These are phyloP conservation scores for Chlamydomonas asymmetrica DNA, from an alignment of 139 green algal genomes.

Conservation along the genomic window DNA sequence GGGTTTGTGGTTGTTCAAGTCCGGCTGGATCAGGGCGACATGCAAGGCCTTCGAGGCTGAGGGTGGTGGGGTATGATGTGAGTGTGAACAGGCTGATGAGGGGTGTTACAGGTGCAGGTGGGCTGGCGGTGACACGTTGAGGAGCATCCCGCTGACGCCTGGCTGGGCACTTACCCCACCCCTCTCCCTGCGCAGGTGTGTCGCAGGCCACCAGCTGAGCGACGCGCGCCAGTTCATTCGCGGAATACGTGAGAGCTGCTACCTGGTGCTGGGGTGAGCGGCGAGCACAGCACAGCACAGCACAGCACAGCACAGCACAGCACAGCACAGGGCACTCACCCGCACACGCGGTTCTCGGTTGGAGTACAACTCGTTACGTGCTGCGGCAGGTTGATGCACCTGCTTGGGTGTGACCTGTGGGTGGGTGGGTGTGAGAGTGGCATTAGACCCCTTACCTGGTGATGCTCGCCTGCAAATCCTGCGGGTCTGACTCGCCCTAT, in stretches of 20 bases:
- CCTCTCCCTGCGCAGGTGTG: constrained; percentile 12
- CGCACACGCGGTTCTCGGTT: neutral
- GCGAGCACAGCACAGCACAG: too few species aligned
- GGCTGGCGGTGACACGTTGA: neutral
- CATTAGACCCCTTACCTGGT: too few species aligned
- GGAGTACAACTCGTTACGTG: constrained; percentile 12
- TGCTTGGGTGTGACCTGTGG: constrained; percentile 6
- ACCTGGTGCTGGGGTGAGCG: constrained; percentile 33
- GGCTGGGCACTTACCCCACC: neutral
- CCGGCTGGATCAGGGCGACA: too few species aligned
- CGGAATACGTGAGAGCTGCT: constrained; percentile 34
- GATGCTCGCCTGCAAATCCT: too few species aligned
- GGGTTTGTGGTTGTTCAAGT: too few species aligned
- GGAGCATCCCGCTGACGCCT: neutral
- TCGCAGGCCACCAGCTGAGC: constrained; percentile 19
- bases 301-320: too few species aligned
- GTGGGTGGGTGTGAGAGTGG: too few species aligned
- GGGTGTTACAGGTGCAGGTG: neutral
- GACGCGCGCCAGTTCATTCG: constrained; percentile 55
- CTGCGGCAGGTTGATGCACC: constrained; percentile 15
- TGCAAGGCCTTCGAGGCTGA: too few species aligned
- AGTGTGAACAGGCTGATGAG: neutral
- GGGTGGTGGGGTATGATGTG: too few species aligned
- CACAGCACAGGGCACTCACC: too few species aligned
- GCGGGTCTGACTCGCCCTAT: too few species aligned